Evolutionary conservation across 2,329 filamentous ascomycete species (phyloP).

Genomic region (Penicillium sp.): DNA sequence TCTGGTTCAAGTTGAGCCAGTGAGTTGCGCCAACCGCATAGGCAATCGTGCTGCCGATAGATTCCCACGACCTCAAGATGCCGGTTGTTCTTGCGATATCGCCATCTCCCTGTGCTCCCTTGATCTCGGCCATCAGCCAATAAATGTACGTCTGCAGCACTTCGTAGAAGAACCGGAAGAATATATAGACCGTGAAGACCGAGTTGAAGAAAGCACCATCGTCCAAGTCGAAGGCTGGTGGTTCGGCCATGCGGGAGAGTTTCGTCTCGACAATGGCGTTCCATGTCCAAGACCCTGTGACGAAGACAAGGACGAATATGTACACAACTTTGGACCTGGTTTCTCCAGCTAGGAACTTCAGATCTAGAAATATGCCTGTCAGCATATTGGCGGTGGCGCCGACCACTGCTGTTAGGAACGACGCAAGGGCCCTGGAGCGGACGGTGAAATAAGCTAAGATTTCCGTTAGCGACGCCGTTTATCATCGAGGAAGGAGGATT

Average conservation of each 20-base stretch:
- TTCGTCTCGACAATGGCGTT: slow-evolving; percentile 49
- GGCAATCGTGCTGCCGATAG: slow-evolving; percentile 32
- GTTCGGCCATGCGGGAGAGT: slow-evolving; percentile 46
- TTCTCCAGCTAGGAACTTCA: slow-evolving; percentile 42
- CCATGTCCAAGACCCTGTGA: slow-evolving; percentile 49
- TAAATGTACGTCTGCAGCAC: slow-evolving; percentile 54
- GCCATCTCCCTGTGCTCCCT: slow-evolving; percentile 28
- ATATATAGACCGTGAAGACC: slow-evolving; percentile 49
- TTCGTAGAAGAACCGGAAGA: slow-evolving; percentile 53
- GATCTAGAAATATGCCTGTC: slow-evolving; percentile 31
- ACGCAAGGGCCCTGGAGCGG: slow-evolving; percentile 47
- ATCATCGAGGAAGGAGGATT: no score
- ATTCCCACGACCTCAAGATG: slow-evolving; percentile 33
- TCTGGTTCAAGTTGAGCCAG: slow-evolving; percentile 30
- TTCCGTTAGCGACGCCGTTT: neutral
- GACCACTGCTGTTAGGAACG: slow-evolving; percentile 46
- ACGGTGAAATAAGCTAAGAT: slow-evolving; percentile 49
- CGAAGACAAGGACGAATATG: slow-evolving; percentile 40
- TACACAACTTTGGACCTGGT: slow-evolving; percentile 46
- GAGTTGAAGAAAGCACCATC: slow-evolving; percentile 20
- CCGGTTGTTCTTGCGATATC: slow-evolving; percentile 33
- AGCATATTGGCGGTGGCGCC: slow-evolving; percentile 41
- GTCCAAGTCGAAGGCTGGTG: slow-evolving; percentile 42
- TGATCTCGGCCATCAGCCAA: slow-evolving; percentile 46
- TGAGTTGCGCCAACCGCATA: slow-evolving; percentile 33